Base-by-base conservation (phyloP, 495 filamentous ascomycete genomes). In the Tuber melanosporum region DNA sequence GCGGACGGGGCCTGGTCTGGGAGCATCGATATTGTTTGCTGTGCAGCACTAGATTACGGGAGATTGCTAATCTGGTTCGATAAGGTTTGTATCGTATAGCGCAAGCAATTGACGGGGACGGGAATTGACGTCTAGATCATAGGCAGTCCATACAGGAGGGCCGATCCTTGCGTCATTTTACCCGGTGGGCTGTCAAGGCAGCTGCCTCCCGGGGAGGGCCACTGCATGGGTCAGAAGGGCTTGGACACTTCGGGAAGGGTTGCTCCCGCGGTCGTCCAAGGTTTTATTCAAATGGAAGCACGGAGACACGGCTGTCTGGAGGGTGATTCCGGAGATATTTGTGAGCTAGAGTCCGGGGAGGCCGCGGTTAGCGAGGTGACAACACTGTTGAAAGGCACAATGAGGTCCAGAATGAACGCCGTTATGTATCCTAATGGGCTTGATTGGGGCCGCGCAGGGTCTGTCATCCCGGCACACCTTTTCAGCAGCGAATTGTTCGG, bases 61-160 rank as follows among this genome's bases (percentile, higher is more conserved):
- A 22, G 36, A 15, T 46, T 9, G 32, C 14, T 73, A 6, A 10
- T 84, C 32, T 83, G 80, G 82, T 74, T 83, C 19, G 82, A 84
- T 70, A 73, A 73, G 17, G 72, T 82, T 19, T 85, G 84, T 74
- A 84, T 19, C 84, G 84, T 74, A 83, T 85, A 49, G 73, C 76
- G n/a, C 83, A 83, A 47, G 74, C 80, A 39, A 79, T 84, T 71
- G 45, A 42, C 12, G 45, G 79, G 7, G 79, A 82, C 41, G 78
- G 77, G 74, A n/a, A 78, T 14, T 73, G 57, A 45, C 83, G 81
- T 84, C 4, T 45, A 73, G 6, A 44, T 73, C 52, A 85, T 85
- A 83, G 77, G 76, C n/a, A 46, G 73, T 26, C 75, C 84, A 46
- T 84, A 83, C 73, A 77, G 73, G 42, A 76, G 79, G 39, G 82